Percentiles rank a stretch among this genome's conserved stretches.
phyloP scores from a whole-genome alignment of 257 asterid species.

The Lithospermum erythrorhizon region DNA sequence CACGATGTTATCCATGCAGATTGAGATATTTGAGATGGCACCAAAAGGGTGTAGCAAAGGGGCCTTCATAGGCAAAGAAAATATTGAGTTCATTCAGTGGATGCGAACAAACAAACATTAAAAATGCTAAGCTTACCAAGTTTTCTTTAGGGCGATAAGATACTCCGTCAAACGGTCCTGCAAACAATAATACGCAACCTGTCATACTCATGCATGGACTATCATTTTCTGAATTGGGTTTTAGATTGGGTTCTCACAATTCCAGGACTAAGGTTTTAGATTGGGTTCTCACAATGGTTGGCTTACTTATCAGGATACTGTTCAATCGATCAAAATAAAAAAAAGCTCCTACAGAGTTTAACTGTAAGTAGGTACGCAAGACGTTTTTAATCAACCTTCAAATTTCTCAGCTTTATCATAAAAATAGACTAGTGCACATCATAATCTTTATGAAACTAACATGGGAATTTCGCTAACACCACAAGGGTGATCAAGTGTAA shows the following conservation, averaged over 20 bases:
- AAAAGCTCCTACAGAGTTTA: too few species aligned
- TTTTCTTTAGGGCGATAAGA: constrained; percentile 53
- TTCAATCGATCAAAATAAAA: too few species aligned
- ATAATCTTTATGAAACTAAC: background rate
- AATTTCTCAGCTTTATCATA: background rate
- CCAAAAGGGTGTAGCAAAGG: background rate
- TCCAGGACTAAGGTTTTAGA: too few species aligned
- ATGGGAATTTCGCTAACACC: background rate
- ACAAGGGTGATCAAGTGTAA: background rate
- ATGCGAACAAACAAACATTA: background rate
- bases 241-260: too few species aligned
- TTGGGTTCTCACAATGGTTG: too few species aligned
- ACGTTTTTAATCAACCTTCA: background rate
- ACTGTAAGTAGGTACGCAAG: background rate
- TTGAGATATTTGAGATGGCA: background rate
- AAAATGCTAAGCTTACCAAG: constrained; percentile 35
- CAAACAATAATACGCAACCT: constrained; percentile 18
- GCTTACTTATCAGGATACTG: too few species aligned
- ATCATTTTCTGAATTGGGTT: background rate
- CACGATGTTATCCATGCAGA: background rate
- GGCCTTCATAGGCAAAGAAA: background rate
- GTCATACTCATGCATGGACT: background rate
- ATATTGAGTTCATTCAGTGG: background rate
- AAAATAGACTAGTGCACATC: background rate
- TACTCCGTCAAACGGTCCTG: constrained; percentile 85